A percentile compares a stretch with the other conserved stretches of the same genome.
phyloP scores from a whole-genome alignment of 345 rosid genomes.

The Camelina neglecta region DNA sequence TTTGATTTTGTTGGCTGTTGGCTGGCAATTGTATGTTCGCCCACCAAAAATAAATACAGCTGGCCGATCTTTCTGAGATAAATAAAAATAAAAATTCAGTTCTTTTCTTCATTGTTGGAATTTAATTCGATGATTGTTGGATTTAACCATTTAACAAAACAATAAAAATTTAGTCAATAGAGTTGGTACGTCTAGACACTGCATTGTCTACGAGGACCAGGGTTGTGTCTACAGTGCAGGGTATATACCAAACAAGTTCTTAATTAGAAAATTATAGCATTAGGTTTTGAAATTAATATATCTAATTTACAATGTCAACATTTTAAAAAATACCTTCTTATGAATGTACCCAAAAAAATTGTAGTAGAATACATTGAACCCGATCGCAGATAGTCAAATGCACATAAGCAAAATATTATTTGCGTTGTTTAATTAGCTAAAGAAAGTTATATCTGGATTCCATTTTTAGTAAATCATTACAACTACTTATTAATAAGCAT shows the following conservation, averaged over 20 bases:
- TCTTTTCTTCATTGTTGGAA: background rate
- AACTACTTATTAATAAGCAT: background rate
- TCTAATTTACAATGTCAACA: background rate
- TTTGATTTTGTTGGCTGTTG: constrained; percentile 32
- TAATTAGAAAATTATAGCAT: background rate
- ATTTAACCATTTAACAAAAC: constrained; percentile 7
- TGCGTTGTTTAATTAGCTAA: constrained; percentile 9
- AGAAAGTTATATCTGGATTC: background rate
- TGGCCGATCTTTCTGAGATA: constrained; percentile 1
- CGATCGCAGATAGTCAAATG: constrained; percentile 8
- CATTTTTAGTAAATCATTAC: background rate
- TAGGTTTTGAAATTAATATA: background rate
- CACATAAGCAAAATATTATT: background rate
- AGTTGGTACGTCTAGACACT: constrained; percentile 22
- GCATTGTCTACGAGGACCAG: constrained; percentile 13
- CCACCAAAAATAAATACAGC: constrained; percentile 22
- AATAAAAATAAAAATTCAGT: background rate
- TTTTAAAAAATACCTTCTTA: background rate
- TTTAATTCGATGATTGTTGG: constrained; percentile 21
- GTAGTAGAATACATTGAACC: background rate
- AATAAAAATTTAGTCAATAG: constrained; percentile 17
- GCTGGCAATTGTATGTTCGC: constrained; percentile 18
- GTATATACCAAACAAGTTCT: background rate
- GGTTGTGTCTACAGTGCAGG: background rate
- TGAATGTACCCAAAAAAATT: background rate